A percentile compares a stretch with the other conserved stretches of the same genome.
These are phyloP conservation scores for Eimeria mitis DNA, from an alignment of 169 alveolate genomes.

Conservation along the genomic window DNA sequence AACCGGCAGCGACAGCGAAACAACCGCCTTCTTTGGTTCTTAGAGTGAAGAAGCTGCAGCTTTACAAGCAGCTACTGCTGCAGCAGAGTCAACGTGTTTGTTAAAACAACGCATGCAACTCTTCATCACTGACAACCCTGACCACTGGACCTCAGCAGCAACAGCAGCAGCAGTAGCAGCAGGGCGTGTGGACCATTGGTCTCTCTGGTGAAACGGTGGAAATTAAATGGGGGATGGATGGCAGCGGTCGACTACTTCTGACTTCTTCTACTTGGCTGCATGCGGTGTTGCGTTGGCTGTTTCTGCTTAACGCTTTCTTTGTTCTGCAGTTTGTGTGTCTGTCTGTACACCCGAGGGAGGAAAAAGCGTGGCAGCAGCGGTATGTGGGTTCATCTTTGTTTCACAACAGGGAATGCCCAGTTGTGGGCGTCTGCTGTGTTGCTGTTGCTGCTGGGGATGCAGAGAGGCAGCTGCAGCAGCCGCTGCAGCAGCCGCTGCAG, in stretches of 20 bases:
- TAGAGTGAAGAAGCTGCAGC: slow-evolving; percentile 9
- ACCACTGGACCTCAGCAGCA: background rate
- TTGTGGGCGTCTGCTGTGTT: background rate
- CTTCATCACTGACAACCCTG: background rate
- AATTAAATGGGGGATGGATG: no score
- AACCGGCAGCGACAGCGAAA: slow-evolving; percentile 14
- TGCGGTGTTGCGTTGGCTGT: no score
- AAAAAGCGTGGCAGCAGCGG: background rate
- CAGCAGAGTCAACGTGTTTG: background rate
- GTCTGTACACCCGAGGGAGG: background rate
- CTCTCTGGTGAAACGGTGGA: no score
- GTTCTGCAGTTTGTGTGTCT: background rate
- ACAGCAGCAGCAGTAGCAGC: no score
- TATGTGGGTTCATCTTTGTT: background rate
- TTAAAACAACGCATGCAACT: background rate
- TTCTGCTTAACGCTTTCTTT: no score
- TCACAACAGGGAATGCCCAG: background rate
- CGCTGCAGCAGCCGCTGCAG: no score
- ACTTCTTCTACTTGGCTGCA: background rate
- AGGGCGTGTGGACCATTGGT: background rate
- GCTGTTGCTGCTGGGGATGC: background rate
- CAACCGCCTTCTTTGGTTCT: slow-evolving; percentile 29
- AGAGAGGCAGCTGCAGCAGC: no score
- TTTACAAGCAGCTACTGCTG: background rate
- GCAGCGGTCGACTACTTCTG: background rate